These are phyloP conservation scores for Sclerotiophoma versabilis DNA, from an alignment of 2,329 filamentous ascomycete genomes.

Conservation along the genomic window DNA sequence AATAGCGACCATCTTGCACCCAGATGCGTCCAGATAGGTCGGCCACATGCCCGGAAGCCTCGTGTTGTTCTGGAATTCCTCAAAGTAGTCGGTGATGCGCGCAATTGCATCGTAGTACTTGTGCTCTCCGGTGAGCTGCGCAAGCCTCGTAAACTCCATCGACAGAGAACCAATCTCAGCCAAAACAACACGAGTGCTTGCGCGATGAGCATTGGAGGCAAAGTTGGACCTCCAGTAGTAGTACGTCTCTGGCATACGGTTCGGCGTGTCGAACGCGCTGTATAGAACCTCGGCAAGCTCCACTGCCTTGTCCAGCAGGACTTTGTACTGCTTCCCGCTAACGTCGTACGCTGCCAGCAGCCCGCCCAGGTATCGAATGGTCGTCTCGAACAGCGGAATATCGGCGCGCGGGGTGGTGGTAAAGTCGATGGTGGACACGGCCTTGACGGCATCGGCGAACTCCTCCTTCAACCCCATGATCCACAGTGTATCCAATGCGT, in stretches of 20 bases:
- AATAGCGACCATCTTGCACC: constrained; percentile 42
- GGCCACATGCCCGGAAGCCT: constrained; percentile 59
- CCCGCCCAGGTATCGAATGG: constrained; percentile 74
- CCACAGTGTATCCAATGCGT: constrained; percentile 75
- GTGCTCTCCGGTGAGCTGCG: constrained; percentile 55
- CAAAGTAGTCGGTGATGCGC: constrained; percentile 54
- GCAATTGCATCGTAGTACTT: constrained; percentile 58
- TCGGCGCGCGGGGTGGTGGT: constrained; percentile 57
- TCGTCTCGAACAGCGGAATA: constrained; percentile 75
- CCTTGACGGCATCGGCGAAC: constrained; percentile 68
- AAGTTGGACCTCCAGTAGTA: constrained; percentile 62
- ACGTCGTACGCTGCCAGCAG: constrained; percentile 74
- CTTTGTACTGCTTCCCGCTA: constrained; percentile 59
- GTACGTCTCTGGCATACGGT: constrained; percentile 68
- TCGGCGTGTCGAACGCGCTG: constrained; percentile 71
- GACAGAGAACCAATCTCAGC: constrained; percentile 59
- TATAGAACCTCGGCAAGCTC: constrained; percentile 71
- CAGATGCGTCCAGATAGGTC: constrained; percentile 53
- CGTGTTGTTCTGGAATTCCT: constrained; percentile 54
- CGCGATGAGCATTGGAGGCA: constrained; percentile 48
- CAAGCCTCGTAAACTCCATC: constrained; percentile 58
- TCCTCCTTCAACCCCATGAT: constrained; percentile 72
- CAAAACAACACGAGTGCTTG: constrained; percentile 51
- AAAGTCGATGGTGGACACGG: constrained; percentile 68
- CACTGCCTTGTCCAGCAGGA: constrained; percentile 67